Percentiles rank a stretch among this genome's conserved stretches.
These are phyloP conservation scores for Oryza rufipogon DNA, from an alignment of 176 grass and related monocot species.

Conservation along the genomic window DNA sequence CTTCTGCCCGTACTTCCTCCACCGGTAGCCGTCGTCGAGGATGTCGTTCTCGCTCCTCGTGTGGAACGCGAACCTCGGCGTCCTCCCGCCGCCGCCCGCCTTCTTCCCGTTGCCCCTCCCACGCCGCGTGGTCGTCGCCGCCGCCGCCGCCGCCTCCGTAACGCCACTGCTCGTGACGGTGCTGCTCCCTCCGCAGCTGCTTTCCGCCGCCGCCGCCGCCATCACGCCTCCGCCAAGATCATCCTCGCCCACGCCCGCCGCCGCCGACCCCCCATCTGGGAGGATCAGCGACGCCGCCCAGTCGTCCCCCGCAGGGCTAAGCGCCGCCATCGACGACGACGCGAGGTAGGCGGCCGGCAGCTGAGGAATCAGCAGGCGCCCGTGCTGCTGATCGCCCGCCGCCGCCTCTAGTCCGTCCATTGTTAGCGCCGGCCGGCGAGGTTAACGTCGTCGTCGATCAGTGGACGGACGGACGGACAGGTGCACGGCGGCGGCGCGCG, in stretches of 20 bases:
- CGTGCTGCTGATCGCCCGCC: neutral
- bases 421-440: neutral
- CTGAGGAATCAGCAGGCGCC: neutral
- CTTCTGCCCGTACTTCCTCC: constrained; percentile 97
- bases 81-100: constrained; percentile 11
- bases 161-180: neutral
- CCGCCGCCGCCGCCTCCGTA: neutral
- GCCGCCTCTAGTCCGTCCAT: constrained; percentile 14
- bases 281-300: constrained; percentile 48
- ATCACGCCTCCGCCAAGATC: neutral
- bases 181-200: neutral
- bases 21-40: constrained; percentile 90
- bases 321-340: neutral
- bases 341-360: neutral
- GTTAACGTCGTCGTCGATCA: too few relatives aligned
- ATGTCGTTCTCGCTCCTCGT: constrained; percentile 83
- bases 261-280: neutral
- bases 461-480: neutral
- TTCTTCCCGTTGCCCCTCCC: constrained; percentile 48
- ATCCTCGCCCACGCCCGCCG: neutral
- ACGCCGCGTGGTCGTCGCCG: neutral
- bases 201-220: neutral
- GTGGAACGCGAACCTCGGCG: constrained; percentile 79
- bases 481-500: neutral
- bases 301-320: constrained; percentile 39